A percentile compares a stretch with the other conserved stretches of the same genome.
Conservation (phyloP, 768 basidiomycete species). For the Polyporus arcularius region DNA sequence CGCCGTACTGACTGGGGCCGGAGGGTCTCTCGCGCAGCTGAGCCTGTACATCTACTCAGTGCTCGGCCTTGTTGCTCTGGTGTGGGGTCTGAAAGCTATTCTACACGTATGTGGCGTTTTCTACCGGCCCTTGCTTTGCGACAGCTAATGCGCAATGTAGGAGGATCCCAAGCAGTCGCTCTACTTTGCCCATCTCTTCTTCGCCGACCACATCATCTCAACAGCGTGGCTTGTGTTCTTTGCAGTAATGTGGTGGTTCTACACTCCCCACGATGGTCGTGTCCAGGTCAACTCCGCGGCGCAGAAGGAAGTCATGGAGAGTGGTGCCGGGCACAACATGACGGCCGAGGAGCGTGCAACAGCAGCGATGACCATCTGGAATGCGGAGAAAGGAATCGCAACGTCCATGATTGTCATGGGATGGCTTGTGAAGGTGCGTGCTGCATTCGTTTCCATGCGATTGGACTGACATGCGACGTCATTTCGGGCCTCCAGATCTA, state of each 20-base stretch:
- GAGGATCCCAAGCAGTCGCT: slow-evolving; percentile 85
- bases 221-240: slow-evolving; percentile 94
- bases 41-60: slow-evolving; percentile 94
- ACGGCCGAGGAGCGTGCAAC: slow-evolving; percentile 63
- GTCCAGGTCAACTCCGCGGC: slow-evolving; percentile 82
- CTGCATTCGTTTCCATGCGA: no score
- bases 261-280: slow-evolving; percentile 89
- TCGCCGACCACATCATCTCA: slow-evolving; percentile 87
- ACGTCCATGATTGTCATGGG: slow-evolving; percentile 74
- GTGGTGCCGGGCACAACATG: slow-evolving; percentile 51
- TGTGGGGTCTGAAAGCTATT: slow-evolving; percentile 88
- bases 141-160: slow-evolving; percentile 42
- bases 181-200: slow-evolving; percentile 90
- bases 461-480: background rate
- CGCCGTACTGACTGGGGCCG: slow-evolving; percentile 85
- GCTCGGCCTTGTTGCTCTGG: slow-evolving; percentile 72
- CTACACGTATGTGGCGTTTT: slow-evolving; percentile 63
- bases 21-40: slow-evolving; percentile 91
- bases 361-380: slow-evolving; percentile 86
- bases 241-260: slow-evolving; percentile 86
- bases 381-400: slow-evolving; percentile 84
- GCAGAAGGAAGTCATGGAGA: slow-evolving; percentile 81
- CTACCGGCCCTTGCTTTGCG: slow-evolving; percentile 9
- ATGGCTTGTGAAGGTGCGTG: slow-evolving; percentile 84
- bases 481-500: slow-evolving; percentile 61